Evolutionary conservation across 225 moss, liverwort and hornwort genomes (phyloP).

Genomic region (Bryoerythrophyllum caledonicum): DNA sequence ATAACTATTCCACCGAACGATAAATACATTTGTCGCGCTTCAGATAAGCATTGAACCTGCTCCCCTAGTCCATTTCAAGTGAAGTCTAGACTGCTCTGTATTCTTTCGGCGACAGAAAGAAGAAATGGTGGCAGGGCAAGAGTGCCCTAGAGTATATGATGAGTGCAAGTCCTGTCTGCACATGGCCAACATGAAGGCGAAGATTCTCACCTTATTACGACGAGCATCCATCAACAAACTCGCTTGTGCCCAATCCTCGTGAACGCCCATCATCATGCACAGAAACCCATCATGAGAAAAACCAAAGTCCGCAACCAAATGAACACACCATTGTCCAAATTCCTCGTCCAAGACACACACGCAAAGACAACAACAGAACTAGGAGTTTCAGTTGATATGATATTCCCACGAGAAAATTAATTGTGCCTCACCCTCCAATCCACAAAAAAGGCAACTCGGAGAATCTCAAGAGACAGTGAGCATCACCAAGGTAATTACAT

Average conservation of each 20-base stretch:
- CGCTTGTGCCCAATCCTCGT: neutral
- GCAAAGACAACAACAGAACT: neutral
- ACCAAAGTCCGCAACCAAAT: neutral
- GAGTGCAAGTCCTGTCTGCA: slow-evolving; percentile 11
- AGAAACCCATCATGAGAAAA: neutral
- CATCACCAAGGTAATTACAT: neutral
- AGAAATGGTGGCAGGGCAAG: slow-evolving; percentile 11
- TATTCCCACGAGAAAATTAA: neutral
- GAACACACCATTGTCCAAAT: no score
- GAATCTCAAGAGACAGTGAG: slow-evolving; percentile 15
- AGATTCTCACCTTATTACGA: neutral
- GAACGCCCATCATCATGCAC: neutral
- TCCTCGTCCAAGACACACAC: neutral
- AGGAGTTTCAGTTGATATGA: neutral
- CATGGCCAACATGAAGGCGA: neutral
- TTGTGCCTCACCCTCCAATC: no score
- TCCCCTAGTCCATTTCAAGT: no score
- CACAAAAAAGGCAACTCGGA: neutral
- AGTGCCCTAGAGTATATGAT: neutral
- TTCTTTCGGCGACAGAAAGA: slow-evolving; percentile 12
- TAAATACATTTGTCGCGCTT: no score
- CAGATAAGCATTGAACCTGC: no score
- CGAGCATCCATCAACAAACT: slow-evolving; percentile 1
- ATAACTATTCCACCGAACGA: no score
- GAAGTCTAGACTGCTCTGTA: neutral